Evolutionary conservation across 805 yeast genomes (phyloP).

Genomic region (Scheffersomyces lignosus): DNA sequence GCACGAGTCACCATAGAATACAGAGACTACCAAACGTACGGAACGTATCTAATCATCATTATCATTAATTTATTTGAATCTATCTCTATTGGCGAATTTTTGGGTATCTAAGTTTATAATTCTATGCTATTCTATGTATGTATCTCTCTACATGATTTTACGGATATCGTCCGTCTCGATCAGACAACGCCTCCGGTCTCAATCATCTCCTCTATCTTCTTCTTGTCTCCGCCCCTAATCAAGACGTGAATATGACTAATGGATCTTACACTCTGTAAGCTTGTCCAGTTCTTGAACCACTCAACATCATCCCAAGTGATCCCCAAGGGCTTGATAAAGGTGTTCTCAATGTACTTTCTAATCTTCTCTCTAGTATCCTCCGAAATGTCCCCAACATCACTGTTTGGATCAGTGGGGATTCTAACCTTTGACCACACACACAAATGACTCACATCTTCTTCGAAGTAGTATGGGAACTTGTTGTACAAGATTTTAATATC

Average conservation of each 20-base stretch:
- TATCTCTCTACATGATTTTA: no score
- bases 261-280: slow-evolving; percentile 64
- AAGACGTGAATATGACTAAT: slow-evolving; percentile 73
- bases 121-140: no score
- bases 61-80: no score
- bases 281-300: slow-evolving; percentile 77
- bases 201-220: slow-evolving; percentile 9
- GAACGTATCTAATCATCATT: no score
- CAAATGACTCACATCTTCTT: slow-evolving; percentile 51
- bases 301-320: slow-evolving; percentile 38
- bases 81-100: no score
- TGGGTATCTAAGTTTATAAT: no score
- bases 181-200: no score
- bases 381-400: slow-evolving; percentile 53
- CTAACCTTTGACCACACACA: slow-evolving; percentile 67
- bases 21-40: no score
- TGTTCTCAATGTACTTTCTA: slow-evolving; percentile 45
- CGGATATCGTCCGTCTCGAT: no score
- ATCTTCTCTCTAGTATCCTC: slow-evolving; percentile 40
- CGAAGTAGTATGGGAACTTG: slow-evolving; percentile 69
- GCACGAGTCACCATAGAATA: no score
- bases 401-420: slow-evolving; percentile 51
- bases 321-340: slow-evolving; percentile 49
- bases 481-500: slow-evolving; percentile 53
- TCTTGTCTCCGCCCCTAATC: slow-evolving; percentile 38